These are phyloP conservation scores for Sporisorium iseilematis-ciliati DNA, from an alignment of 1,284 basidiomycete genomes.

Conservation along the genomic window DNA sequence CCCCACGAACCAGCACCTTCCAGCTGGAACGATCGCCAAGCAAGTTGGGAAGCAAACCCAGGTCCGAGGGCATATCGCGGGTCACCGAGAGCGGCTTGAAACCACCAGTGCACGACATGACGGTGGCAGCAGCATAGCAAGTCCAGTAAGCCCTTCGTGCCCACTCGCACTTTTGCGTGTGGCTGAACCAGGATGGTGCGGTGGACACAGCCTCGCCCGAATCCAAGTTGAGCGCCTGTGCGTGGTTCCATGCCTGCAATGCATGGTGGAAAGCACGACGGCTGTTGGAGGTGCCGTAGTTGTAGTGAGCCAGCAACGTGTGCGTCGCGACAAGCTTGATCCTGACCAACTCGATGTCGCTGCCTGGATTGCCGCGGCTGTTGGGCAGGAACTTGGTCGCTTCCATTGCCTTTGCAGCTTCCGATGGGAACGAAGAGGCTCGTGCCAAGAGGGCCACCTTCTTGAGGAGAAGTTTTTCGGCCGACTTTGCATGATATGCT, in stretches of 20 bases:
- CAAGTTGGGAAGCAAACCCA: conserved; percentile 51
- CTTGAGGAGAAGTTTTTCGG: conserved; percentile 54
- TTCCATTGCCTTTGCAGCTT: conserved; percentile 33
- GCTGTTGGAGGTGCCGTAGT: conserved; percentile 55
- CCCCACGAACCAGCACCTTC: conserved; percentile 59
- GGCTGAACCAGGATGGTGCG: conserved; percentile 49
- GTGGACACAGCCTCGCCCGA: conserved; percentile 22
- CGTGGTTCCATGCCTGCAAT: conserved; percentile 58
- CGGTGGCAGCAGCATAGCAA: conserved; percentile 55
- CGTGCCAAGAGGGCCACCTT: conserved; percentile 39
- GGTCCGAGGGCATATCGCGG: conserved; percentile 51
- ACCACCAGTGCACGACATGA: conserved; percentile 61
- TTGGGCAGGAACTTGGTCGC: conserved; percentile 27
- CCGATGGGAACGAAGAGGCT: conserved; percentile 39
- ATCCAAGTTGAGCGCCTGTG: conserved; percentile 52
- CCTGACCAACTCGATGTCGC: conserved; percentile 50
- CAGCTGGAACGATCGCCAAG: conserved; percentile 52
- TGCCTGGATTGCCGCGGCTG: conserved; percentile 23
- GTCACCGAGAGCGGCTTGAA: conserved; percentile 53
- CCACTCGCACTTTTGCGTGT: conserved; percentile 60
- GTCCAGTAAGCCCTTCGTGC: conserved; percentile 59
- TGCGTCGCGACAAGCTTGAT: conserved; percentile 64
- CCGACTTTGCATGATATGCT: conserved; percentile 56
- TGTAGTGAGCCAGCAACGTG: conserved; percentile 57
- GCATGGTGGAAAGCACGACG: conserved; percentile 55